phyloP scores from a whole-genome alignment of 1,139 yeast genomes.

The Debaryomycetaceae sp. region DNA sequence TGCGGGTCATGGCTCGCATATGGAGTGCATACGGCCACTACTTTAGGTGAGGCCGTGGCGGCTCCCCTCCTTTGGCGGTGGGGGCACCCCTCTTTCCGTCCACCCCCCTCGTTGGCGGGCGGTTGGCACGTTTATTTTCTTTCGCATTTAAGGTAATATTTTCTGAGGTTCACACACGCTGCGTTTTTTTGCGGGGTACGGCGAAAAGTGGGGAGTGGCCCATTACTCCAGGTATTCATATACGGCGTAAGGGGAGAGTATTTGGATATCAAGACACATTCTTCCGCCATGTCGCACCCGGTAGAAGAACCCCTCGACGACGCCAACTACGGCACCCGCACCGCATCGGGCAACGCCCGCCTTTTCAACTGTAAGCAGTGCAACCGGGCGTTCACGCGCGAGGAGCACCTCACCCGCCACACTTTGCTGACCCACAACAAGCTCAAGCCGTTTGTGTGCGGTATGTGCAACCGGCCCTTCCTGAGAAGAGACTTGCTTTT shows the following conservation, averaged over 20 bases:
- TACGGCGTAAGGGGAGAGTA: too few relatives aligned
- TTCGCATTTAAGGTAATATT: background rate
- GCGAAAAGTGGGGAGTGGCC: constrained; percentile 7
- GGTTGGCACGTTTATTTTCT: background rate
- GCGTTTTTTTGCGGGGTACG: constrained; percentile 8
- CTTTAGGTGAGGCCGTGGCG: constrained; percentile 16
- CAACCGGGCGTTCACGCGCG: constrained; percentile 44
- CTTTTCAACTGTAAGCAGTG: constrained; percentile 41
- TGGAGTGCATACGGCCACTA: constrained; percentile 51
- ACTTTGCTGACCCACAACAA: constrained; percentile 43
- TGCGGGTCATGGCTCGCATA: constrained; percentile 46
- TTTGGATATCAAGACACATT: too few relatives aligned
- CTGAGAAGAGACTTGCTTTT: constrained; percentile 27
- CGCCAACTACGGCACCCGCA: constrained; percentile 38
- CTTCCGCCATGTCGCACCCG: too few relatives aligned
- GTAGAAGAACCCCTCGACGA: constrained; percentile 6
- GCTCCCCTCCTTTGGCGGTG: background rate
- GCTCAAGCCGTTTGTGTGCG: constrained; percentile 39
- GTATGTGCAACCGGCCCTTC: constrained; percentile 27
- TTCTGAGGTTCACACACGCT: background rate
- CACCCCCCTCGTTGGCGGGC: too few relatives aligned
- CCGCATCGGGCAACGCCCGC: constrained; percentile 43
- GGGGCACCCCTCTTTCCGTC: too few relatives aligned
- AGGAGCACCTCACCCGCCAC: constrained; percentile 45
- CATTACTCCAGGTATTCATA: too few relatives aligned